phyloP scores from a whole-genome alignment of 192 early-diverging fungal species.

The Gamsiella multidivaricata region DNA sequence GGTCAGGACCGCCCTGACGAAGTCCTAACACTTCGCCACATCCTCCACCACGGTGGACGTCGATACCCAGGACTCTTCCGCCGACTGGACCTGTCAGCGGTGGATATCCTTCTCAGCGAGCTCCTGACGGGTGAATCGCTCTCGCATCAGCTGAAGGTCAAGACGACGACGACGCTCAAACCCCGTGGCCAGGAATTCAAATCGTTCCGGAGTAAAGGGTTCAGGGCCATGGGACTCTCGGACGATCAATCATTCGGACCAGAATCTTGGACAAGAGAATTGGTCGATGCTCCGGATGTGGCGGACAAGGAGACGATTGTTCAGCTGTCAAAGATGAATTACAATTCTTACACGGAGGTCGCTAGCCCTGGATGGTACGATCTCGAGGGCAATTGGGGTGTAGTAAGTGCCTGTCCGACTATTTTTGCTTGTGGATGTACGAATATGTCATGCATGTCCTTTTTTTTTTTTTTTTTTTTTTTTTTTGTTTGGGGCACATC shows the following conservation, averaged over 20 bases:
- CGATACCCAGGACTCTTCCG: conserved; percentile 51
- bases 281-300: conserved; percentile 72
- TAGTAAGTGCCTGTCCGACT: conserved; percentile 50
- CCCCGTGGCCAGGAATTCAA: conserved; percentile 7
- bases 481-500: conserved; percentile 38
- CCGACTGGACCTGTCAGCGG: conserved; percentile 32
- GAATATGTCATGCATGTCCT: not conserved
- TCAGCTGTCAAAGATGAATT: conserved; percentile 82
- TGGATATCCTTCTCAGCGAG: conserved; percentile 21
- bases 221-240: conserved; percentile 55
- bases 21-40: conserved; percentile 51
- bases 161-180: conserved; percentile 36
- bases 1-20: conserved; percentile 24
- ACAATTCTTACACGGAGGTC: conserved; percentile 84
- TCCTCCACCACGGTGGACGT: conserved; percentile 50
- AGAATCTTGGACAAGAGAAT: conserved; percentile 24
- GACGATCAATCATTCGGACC: conserved; percentile 44
- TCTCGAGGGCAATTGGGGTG: conserved; percentile 72
- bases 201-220: conserved; percentile 67
- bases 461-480: not conserved
- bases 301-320: conserved; percentile 79
- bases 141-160: conserved; percentile 43
- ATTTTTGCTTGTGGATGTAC: not conserved
- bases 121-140: conserved; percentile 33
- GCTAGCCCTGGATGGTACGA: conserved; percentile 74